Evolutionary conservation across 305 asterid genomes (phyloP).

Genomic region (Fraxinus velutina): DNA sequence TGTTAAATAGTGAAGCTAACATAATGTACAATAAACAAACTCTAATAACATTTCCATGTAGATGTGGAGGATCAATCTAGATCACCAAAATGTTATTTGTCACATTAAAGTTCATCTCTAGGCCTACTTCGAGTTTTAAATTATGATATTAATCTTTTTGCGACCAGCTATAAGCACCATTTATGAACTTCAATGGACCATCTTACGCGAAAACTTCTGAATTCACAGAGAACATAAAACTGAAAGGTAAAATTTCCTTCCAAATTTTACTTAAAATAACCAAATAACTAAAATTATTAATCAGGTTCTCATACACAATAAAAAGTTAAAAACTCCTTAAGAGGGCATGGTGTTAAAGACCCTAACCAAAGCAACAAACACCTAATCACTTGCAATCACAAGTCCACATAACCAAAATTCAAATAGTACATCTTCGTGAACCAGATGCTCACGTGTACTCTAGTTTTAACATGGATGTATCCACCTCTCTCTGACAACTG

Average conservation of each 20-base stretch:
- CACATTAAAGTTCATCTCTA: not conserved
- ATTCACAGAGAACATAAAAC: not conserved
- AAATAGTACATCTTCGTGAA: not conserved
- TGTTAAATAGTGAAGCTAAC: slow-evolving; percentile 12
- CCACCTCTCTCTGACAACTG: not conserved
- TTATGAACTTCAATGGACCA: not conserved
- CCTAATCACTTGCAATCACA: not conserved
- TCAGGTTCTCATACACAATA: not conserved
- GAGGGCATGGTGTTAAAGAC: not conserved
- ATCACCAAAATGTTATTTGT: not conserved
- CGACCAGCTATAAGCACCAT: slow-evolving; percentile 5
- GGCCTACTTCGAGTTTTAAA: not conserved
- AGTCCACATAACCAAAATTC: not conserved
- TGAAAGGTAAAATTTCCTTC: not conserved
- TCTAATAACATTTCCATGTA: not conserved
- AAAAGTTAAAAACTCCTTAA: not conserved
- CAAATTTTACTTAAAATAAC: not conserved
- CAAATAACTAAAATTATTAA: not conserved
- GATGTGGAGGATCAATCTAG: not conserved
- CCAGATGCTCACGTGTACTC: not conserved
- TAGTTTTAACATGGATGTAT: not conserved
- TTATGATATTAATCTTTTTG: not conserved
- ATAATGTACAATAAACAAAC: not conserved
- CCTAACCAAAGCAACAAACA: not conserved
- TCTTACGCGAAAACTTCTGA: not conserved